These are phyloP conservation scores for Sclerotiophoma versabilis DNA, from an alignment of 2,329 filamentous ascomycete genomes.

Conservation along the genomic window DNA sequence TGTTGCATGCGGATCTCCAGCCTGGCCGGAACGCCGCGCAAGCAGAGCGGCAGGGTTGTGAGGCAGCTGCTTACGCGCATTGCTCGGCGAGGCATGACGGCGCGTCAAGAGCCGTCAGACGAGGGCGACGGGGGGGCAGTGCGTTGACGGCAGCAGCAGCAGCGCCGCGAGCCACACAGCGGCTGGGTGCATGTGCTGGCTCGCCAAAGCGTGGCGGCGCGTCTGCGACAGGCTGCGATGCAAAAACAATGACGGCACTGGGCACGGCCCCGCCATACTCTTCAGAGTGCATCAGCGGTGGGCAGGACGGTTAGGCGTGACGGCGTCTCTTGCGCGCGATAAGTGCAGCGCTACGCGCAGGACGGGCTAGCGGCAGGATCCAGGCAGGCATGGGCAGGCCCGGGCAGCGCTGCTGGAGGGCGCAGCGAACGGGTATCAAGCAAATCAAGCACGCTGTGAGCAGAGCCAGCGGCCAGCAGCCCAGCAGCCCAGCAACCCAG, in stretches of 20 bases:
- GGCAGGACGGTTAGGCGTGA: conserved; percentile 2
- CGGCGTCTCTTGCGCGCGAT: conserved; percentile 11
- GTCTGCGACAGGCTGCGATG: conserved; percentile 1
- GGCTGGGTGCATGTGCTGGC: not conserved
- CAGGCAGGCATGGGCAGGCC: conserved; percentile 13
- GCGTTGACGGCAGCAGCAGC: not conserved
- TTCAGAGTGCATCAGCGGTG: conserved; percentile 4
- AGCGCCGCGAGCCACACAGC: not conserved
- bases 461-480: not conserved
- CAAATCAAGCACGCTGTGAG: conserved; percentile 13
- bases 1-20: conserved; percentile 22
- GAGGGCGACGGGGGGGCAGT: not conserved
- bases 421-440: conserved; percentile 17
- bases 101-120: not conserved
- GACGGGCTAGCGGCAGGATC: conserved; percentile 15
- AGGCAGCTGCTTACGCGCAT: conserved; percentile 11
- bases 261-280: conserved; percentile 29
- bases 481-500: not conserved
- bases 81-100: not conserved
- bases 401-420: not conserved
- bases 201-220: not conserved
- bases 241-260: conserved; percentile 29
- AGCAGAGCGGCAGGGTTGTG: conserved; percentile 9
- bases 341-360: conserved; percentile 15
- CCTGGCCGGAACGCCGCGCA: conserved; percentile 21